Evolutionary conservation across 2,329 filamentous ascomycete species (phyloP).

Genomic region (Calcarisporium arbuscula): DNA sequence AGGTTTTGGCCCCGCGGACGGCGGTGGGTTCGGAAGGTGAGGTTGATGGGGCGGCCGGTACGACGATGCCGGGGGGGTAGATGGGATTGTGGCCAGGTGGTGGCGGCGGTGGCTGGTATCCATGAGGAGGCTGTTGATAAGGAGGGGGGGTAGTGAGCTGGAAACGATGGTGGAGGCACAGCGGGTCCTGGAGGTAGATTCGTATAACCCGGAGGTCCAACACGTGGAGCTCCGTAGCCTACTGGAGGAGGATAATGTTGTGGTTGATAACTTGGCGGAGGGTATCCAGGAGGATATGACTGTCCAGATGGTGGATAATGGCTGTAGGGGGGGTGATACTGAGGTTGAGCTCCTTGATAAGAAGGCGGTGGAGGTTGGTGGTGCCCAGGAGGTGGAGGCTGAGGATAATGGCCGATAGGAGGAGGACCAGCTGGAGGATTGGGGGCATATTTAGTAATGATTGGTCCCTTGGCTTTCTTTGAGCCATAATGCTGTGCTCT

Average conservation of each 20-base stretch:
- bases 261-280: conserved; percentile 18
- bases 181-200: conserved; percentile 8
- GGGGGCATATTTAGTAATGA: conserved; percentile 29
- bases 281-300: conserved; percentile 20
- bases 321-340: conserved; percentile 17
- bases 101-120: conserved; percentile 14
- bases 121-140: conserved; percentile 11
- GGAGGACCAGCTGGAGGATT: conserved; percentile 13
- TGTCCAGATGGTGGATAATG: conserved; percentile 16
- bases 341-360: conserved; percentile 17
- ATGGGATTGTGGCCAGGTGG: too few relatives aligned
- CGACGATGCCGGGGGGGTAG: too few relatives aligned
- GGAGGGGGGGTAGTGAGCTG: conserved; percentile 10
- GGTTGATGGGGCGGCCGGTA: too few relatives aligned
- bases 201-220: conserved; percentile 11
- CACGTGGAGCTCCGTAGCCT: conserved; percentile 12
- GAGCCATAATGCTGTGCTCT: conserved; percentile 22
- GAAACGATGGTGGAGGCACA: conserved; percentile 2
- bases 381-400: conserved; percentile 19
- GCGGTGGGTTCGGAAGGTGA: too few relatives aligned
- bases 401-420: conserved; percentile 14
- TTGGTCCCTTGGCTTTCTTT: conserved; percentile 26
- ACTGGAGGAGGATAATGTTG: conserved; percentile 17
- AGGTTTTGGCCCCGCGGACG: too few relatives aligned
- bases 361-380: conserved; percentile 16